Percentiles rank a stretch among this genome's conserved stretches.
Conservation (phyloP, 2,329 filamentous ascomycete species). For the Parasarocladium wereldwijsianum region DNA sequence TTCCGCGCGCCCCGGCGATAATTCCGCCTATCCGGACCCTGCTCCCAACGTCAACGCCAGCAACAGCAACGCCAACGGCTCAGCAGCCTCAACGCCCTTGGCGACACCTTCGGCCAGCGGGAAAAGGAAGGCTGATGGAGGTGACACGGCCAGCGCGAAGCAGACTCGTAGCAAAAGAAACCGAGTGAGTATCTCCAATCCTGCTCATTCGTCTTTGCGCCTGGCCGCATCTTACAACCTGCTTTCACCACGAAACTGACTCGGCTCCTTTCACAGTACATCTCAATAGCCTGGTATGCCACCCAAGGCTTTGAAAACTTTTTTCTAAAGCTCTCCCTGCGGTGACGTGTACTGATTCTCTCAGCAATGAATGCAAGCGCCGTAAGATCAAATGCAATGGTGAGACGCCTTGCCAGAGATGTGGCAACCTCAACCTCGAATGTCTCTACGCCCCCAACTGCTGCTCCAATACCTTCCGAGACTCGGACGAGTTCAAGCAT, state of each 20-base stretch:
- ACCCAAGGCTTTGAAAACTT: not conserved
- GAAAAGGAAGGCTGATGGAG: constrained; percentile 26
- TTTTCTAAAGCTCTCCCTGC: not conserved
- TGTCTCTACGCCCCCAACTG: constrained; percentile 55
- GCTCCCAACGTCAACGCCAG: constrained; percentile 12
- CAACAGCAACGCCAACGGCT: constrained; percentile 2
- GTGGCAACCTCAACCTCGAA: constrained; percentile 50
- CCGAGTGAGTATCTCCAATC: constrained; percentile 25
- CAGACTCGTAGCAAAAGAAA: constrained; percentile 47
- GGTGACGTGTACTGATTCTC: not conserved
- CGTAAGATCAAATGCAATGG: constrained; percentile 65
- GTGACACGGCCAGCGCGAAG: constrained; percentile 22
- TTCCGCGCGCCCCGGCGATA: constrained; percentile 30
- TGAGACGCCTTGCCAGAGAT: constrained; percentile 51
- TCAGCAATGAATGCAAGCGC: constrained; percentile 59
- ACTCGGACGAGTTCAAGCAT: constrained; percentile 77
- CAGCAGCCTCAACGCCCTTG: not conserved
- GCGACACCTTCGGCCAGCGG: not conserved
- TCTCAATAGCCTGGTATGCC: constrained; percentile 45
- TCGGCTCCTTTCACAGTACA: constrained; percentile 26
- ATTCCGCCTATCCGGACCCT: constrained; percentile 25
- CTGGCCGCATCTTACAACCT: not conserved
- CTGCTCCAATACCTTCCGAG: constrained; percentile 69
- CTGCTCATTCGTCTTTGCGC: constrained; percentile 4
- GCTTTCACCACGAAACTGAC: not conserved